phyloP scores from a whole-genome alignment of 768 basidiomycete species.

The Lactarius hengduanensis region DNA sequence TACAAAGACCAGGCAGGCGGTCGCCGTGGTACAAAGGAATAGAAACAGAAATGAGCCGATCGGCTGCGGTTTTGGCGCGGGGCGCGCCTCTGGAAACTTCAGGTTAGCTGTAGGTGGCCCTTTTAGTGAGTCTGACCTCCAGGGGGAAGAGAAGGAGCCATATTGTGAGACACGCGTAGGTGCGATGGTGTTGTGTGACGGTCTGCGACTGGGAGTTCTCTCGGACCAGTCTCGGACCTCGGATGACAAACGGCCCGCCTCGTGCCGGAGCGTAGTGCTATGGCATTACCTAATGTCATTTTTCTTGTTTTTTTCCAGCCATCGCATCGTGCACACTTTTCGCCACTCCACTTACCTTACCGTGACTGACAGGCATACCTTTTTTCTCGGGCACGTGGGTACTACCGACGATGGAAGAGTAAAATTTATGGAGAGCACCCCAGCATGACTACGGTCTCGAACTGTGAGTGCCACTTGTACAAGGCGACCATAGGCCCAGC shows the following conservation, averaged over 20 bases:
- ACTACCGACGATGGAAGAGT: too few species aligned
- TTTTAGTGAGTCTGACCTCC: slow-evolving; percentile 13
- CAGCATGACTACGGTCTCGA: background rate
- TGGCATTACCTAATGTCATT: background rate
- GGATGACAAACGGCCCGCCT: background rate
- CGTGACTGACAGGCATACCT: too few species aligned
- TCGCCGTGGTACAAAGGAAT: slow-evolving; percentile 54
- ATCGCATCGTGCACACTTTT: too few species aligned
- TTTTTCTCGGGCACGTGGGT: too few species aligned
- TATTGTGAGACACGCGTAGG: background rate
- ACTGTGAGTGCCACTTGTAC: slow-evolving; percentile 10
- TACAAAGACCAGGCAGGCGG: slow-evolving; percentile 54
- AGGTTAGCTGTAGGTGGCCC: slow-evolving; percentile 6
- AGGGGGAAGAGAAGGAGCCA: slow-evolving; percentile 19
- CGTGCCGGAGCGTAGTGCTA: background rate
- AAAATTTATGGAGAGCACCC: background rate
- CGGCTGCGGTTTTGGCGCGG: slow-evolving; percentile 59
- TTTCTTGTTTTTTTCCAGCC: background rate
- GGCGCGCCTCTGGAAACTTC: slow-evolving; percentile 36
- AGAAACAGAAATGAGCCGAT: slow-evolving; percentile 55
- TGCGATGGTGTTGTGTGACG: background rate
- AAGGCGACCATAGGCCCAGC: too few species aligned
- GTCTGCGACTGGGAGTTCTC: too few species aligned
- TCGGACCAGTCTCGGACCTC: too few species aligned
- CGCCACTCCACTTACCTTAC: too few species aligned